Percentiles rank a stretch among this genome's conserved stretches.
These are phyloP conservation scores for Rosa rugosa DNA, from an alignment of 306 rosid species.

Conservation along the genomic window DNA sequence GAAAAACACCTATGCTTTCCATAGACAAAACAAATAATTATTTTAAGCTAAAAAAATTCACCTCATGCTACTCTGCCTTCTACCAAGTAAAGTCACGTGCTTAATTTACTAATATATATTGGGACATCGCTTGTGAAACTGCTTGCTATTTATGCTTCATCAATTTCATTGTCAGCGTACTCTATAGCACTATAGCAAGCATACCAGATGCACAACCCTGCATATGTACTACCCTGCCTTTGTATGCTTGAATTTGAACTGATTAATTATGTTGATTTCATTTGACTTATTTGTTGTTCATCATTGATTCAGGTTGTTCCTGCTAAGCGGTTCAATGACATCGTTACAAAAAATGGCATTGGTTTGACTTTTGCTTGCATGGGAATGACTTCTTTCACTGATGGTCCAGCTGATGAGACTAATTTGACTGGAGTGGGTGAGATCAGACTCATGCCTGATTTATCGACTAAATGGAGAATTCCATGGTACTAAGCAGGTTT, in stretches of 20 bases:
- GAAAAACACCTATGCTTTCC: not conserved
- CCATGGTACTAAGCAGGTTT: conserved; percentile 63
- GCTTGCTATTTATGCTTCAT: not conserved
- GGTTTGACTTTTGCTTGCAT: conserved; percentile 62
- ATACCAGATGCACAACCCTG: not conserved
- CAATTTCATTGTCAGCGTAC: not conserved
- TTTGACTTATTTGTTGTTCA: conserved; percentile 17
- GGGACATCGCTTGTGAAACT: not conserved
- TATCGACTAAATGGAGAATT: conserved; percentile 63
- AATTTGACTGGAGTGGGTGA: conserved; percentile 75
- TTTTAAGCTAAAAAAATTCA: not conserved
- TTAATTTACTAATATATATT: not conserved
- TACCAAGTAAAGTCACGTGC: not conserved
- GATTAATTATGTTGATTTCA: conserved; percentile 1
- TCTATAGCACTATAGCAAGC: not conserved
- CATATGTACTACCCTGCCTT: not conserved
- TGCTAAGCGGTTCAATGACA: conserved; percentile 57
- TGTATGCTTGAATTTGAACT: not conserved
- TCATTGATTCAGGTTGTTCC: conserved; percentile 74
- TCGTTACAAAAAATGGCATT: conserved; percentile 55
- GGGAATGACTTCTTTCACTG: conserved; percentile 68
- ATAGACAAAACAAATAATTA: not conserved
- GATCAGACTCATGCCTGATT: conserved; percentile 81
- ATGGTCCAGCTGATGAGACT: conserved; percentile 68
- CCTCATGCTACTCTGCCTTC: not conserved